These are phyloP conservation scores for Odonthalia washingtoniensis DNA, from an alignment of 31 red algal species.

Conservation along the genomic window DNA sequence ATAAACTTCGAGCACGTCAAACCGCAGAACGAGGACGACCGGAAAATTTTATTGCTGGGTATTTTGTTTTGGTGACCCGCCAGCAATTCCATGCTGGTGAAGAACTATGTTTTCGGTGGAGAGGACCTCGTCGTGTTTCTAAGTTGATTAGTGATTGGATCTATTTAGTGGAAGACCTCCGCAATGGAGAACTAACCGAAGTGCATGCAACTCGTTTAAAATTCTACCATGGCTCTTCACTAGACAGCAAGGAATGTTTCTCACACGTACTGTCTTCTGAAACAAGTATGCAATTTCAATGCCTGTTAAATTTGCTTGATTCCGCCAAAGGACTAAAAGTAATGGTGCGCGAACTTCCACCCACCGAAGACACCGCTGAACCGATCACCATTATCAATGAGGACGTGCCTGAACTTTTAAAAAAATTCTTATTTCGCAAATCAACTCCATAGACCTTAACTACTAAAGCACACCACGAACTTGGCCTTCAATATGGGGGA, in stretches of 20 bases:
- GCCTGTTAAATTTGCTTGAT: not conserved
- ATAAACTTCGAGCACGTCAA: not conserved
- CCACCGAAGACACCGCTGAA: not conserved
- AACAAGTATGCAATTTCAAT: not conserved
- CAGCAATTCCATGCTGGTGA: not conserved
- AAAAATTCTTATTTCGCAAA: not conserved
- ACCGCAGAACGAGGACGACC: not conserved
- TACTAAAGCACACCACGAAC: not conserved
- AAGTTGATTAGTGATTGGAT: not conserved
- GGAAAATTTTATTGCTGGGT: not conserved
- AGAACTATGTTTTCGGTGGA: not conserved
- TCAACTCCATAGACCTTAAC: not conserved
- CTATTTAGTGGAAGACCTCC: not conserved
- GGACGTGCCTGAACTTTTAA: not conserved
- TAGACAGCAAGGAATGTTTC: not conserved
- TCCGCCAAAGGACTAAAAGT: not conserved
- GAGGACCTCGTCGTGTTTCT: not conserved
- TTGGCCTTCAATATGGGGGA: not conserved
- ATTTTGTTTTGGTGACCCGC: slow-evolving; percentile 21
- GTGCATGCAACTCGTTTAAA: not conserved
- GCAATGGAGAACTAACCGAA: not conserved
- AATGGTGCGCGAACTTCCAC: not conserved
- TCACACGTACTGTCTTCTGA: not conserved
- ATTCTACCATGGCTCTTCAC: not conserved
- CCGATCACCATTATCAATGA: not conserved